A percentile compares a stretch with the other conserved stretches of the same genome.
Evolutionary conservation across 805 yeast species (phyloP).

Genomic region (Metschnikowia matae): DNA sequence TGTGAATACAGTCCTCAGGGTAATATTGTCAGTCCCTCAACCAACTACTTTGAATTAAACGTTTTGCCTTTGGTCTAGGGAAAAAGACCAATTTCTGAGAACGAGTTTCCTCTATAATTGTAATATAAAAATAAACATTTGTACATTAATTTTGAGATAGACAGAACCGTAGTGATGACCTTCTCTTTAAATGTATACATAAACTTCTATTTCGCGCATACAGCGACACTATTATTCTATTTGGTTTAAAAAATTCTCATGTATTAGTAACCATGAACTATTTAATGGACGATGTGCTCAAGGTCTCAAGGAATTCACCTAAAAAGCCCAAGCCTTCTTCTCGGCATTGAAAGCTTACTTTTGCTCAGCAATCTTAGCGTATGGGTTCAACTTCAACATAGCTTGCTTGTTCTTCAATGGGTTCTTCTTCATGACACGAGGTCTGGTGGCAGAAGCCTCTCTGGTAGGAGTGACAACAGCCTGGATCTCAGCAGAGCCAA

Average conservation of each 20-base stretch:
- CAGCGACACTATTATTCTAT: neutral
- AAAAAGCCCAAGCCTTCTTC: slow-evolving; percentile 54
- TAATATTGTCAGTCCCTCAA: slow-evolving; percentile 41
- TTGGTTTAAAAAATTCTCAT: slow-evolving; percentile 1
- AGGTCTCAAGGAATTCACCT: slow-evolving; percentile 53
- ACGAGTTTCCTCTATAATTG: neutral
- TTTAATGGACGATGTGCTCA: slow-evolving; percentile 19
- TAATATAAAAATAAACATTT: neutral
- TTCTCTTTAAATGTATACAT: too few species aligned
- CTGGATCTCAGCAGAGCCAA: slow-evolving; percentile 99
- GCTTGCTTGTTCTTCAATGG: slow-evolving; percentile 98
- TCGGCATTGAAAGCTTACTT: slow-evolving; percentile 80
- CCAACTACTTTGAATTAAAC: slow-evolving; percentile 38
- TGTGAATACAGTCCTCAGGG: slow-evolving; percentile 64
- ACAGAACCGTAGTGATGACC: too few species aligned
- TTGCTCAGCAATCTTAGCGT: slow-evolving; percentile 95
- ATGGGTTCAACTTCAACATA: slow-evolving; percentile 97
- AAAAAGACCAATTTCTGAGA: neutral
- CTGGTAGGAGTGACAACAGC: slow-evolving; percentile 96
- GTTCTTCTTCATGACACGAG: slow-evolving; percentile 88
- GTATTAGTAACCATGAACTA: slow-evolving; percentile 6
- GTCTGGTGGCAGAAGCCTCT: slow-evolving; percentile 91
- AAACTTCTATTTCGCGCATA: too few species aligned
- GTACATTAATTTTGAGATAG: neutral
- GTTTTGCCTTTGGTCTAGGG: slow-evolving; percentile 30